A percentile compares a stretch with the other conserved stretches of the same genome.
Conservation (phyloP, 495 filamentous ascomycete species). For the Hyaloscypha hepaticicola region DNA sequence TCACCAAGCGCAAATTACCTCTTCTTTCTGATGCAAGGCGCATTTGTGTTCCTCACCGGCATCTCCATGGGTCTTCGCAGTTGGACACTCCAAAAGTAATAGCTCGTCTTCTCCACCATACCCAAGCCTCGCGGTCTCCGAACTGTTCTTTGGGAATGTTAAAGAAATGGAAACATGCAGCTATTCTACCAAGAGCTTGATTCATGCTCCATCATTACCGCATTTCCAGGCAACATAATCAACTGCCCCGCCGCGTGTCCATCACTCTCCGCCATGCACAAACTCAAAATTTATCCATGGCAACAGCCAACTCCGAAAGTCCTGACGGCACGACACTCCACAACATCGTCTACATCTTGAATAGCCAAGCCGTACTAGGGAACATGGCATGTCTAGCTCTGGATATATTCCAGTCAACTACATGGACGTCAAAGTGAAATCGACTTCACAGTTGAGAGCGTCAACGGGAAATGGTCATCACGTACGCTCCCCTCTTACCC, state of each 20-base stretch:
- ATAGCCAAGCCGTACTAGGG: not conserved
- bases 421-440: slow-evolving; percentile 3
- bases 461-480: slow-evolving; percentile 5
- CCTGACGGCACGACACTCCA: not conserved
- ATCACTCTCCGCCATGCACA: not conserved
- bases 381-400: slow-evolving; percentile 4
- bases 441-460: slow-evolving; percentile 1
- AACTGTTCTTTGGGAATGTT: not conserved
- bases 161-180: slow-evolving; percentile 1
- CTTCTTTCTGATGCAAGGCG: not conserved
- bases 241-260: not conserved
- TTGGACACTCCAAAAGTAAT: not conserved
- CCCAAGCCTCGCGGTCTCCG: slow-evolving; percentile 1
- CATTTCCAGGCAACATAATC: not conserved
- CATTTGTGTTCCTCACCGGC: not conserved
- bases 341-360: slow-evolving; percentile 6
- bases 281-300: not conserved
- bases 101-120: not conserved
- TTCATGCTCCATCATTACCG: not conserved
- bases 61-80: not conserved
- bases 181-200: not conserved
- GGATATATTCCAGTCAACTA: not conserved
- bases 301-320: not conserved
- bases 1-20: not conserved
- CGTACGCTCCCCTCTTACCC: not conserved